These are phyloP conservation scores for Taphrina confusa DNA, from an alignment of 1,139 yeast genomes.

Conservation along the genomic window DNA sequence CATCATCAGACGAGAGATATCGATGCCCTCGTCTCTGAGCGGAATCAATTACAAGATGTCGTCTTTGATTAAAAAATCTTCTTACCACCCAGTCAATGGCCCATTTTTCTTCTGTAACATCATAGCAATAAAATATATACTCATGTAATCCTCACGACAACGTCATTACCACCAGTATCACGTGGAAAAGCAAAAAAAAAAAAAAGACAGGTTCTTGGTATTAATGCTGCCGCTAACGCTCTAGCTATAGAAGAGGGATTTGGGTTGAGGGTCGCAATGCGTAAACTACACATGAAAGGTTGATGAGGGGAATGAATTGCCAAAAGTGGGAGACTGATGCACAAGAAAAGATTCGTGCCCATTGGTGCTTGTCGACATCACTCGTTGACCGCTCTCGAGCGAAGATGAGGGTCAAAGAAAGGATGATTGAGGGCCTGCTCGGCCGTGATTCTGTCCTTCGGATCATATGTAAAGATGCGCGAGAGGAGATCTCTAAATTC, in stretches of 20 bases:
- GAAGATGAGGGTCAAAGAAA: slow-evolving; percentile 39
- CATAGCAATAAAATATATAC: no score
- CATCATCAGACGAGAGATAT: slow-evolving; percentile 1
- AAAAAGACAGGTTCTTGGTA: no score
- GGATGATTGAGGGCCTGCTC: slow-evolving; percentile 77
- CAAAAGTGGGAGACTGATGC: no score
- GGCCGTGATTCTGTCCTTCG: slow-evolving; percentile 71
- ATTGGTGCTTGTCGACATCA: no score
- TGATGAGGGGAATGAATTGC: neutral
- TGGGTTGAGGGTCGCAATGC: no score
- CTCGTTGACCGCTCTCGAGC: neutral
- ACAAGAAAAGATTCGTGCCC: no score
- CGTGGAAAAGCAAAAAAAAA: no score
- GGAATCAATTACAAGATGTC: neutral
- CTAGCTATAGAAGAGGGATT: no score
- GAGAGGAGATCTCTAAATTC: slow-evolving; percentile 60
- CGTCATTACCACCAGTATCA: no score
- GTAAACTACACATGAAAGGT: neutral
- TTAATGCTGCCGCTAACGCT: slow-evolving; percentile 7
- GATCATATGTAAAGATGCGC: slow-evolving; percentile 77
- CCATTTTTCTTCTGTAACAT: no score
- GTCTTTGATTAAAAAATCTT: neutral
- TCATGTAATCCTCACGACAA: no score
- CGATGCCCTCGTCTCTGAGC: slow-evolving; percentile 3
- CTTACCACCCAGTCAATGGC: no score